Evolutionary conservation across 129 eudicot genomes (phyloP).

Genomic region (Chrysanthemum lavandulifolium): DNA sequence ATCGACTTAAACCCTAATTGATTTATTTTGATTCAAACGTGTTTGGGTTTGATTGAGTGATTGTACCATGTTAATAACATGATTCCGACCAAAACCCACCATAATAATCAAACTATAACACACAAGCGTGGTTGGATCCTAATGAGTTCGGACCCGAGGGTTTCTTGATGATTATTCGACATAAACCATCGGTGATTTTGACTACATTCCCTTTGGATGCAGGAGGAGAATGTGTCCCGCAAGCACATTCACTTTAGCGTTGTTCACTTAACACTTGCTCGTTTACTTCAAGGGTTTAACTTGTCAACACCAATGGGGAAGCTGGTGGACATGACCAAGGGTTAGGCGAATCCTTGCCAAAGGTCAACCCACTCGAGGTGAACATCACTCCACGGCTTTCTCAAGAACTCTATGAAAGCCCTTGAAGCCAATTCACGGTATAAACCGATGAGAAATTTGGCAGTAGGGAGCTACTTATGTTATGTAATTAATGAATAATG

Average conservation of each 20-base stretch:
- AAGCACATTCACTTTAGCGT: slow-evolving; percentile 22
- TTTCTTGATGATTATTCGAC: slow-evolving; percentile 28
- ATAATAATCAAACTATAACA: too few relatives aligned
- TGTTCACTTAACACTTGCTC: slow-evolving; percentile 36
- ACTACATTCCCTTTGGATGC: slow-evolving; percentile 40
- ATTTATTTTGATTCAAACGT: too few relatives aligned
- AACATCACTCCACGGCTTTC: slow-evolving; percentile 36
- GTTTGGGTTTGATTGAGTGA: too few relatives aligned
- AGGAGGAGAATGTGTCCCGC: slow-evolving; percentile 55
- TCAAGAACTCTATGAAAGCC: slow-evolving; percentile 12
- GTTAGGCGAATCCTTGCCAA: slow-evolving; percentile 46
- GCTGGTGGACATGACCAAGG: slow-evolving; percentile 43
- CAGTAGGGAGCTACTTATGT: too few relatives aligned
- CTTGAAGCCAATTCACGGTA: neutral
- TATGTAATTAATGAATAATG: too few relatives aligned
- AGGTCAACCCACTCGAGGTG: slow-evolving; percentile 40
- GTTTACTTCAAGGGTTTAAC: slow-evolving; percentile 42
- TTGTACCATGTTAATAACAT: too few relatives aligned
- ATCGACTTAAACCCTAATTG: too few relatives aligned
- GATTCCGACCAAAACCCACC: too few relatives aligned
- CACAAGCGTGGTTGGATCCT: slow-evolving; percentile 40
- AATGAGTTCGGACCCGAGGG: slow-evolving; percentile 42
- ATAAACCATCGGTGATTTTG: slow-evolving; percentile 31
- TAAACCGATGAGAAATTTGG: too few relatives aligned
- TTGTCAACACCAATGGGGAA: slow-evolving; percentile 25